phyloP scores from a whole-genome alignment of 2,329 filamentous ascomycete genomes.

The Fusarium sp. region DNA sequence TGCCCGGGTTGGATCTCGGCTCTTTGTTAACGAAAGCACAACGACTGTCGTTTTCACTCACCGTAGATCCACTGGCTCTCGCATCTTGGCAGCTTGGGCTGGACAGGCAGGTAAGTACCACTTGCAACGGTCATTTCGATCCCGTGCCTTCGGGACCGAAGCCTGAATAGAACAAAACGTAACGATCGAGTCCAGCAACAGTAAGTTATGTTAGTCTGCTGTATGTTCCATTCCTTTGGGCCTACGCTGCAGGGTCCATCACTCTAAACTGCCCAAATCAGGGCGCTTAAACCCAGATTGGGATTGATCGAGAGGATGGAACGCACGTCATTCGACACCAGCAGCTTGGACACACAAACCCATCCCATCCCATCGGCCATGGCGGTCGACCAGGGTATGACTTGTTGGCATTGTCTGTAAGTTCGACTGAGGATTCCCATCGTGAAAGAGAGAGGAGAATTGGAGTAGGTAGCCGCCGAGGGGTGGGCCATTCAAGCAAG shows the following conservation, averaged over 20 bases:
- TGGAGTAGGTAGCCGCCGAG: conserved; percentile 23
- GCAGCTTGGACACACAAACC: conserved; percentile 22
- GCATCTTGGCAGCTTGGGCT: conserved; percentile 11
- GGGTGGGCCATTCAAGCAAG: conserved; percentile 7
- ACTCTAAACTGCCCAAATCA: conserved; percentile 29
- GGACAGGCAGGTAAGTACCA: conserved; percentile 1
- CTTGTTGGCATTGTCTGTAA: not conserved
- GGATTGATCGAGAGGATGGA: conserved; percentile 18
- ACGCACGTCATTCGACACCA: conserved; percentile 41
- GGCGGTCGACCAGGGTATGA: conserved; percentile 16
- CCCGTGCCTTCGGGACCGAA: conserved; percentile 32
- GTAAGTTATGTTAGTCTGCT: not conserved
- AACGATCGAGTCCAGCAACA: not conserved
- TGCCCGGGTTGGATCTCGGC: conserved; percentile 26
- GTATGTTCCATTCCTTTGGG: conserved; percentile 14
- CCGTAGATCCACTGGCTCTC: conserved; percentile 32
- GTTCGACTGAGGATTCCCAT: conserved; percentile 1
- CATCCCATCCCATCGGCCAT: conserved; percentile 12
- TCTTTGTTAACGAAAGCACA: conserved; percentile 26
- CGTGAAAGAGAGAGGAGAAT: not conserved
- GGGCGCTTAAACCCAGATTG: conserved; percentile 38
- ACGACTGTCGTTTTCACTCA: conserved; percentile 17
- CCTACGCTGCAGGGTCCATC: conserved; percentile 34
- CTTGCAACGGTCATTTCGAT: conserved; percentile 7
- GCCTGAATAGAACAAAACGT: not conserved